phyloP scores from a whole-genome alignment of 768 basidiomycete species.

The Suillus lakei region DNA sequence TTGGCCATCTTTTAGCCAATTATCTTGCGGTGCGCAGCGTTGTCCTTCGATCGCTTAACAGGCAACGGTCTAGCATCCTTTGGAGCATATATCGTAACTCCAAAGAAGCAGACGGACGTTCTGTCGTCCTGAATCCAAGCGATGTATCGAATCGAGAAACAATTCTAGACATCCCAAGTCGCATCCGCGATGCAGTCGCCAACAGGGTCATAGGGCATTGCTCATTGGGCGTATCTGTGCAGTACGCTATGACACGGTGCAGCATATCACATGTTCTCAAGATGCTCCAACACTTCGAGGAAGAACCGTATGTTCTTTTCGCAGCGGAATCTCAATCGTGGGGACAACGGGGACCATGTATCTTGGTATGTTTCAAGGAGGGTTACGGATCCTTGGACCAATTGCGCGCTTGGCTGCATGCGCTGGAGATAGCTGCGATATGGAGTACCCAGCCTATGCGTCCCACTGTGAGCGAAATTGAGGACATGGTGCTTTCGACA shows the following conservation, averaged over 20 bases:
- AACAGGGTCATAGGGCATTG: conserved; percentile 47
- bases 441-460: neutral
- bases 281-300: conserved; percentile 44
- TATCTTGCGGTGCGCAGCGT: conserved; percentile 65
- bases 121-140: conserved; percentile 36
- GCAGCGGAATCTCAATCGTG: conserved; percentile 28
- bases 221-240: conserved; percentile 54
- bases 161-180: conserved; percentile 46
- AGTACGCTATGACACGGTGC: conserved; percentile 20
- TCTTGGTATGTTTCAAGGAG: conserved; percentile 57
- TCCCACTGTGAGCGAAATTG: conserved; percentile 10
- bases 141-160: conserved; percentile 48
- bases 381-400: conserved; percentile 52
- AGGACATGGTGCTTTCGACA: conserved; percentile 16
- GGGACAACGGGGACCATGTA: neutral
- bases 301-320: conserved; percentile 60
- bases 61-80: conserved; percentile 57
- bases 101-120: conserved; percentile 17
- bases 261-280: conserved; percentile 21
- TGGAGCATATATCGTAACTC: conserved; percentile 42
- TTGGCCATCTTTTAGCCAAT: conserved; percentile 60
- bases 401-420: conserved; percentile 57
- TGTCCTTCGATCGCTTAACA: conserved; percentile 60
- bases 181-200: conserved; percentile 42
- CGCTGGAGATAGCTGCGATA: conserved; percentile 22